Evolutionary conservation across 2,329 filamentous ascomycete species (phyloP).

Genomic region (Aschersonia sp.): DNA sequence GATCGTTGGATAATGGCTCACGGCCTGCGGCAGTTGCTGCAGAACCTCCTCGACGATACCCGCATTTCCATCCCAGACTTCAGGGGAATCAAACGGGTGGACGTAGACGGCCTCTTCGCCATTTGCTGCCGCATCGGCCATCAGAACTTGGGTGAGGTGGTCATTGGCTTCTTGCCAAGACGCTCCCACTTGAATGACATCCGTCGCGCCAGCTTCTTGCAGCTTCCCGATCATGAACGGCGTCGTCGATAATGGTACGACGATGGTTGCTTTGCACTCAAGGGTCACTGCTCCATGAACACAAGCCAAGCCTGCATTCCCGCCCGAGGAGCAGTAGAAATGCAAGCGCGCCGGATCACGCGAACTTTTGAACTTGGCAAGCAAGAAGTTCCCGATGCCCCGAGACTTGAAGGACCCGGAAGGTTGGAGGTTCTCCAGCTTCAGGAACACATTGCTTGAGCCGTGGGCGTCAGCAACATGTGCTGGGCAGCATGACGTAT

Average conservation of each 20-base stretch:
- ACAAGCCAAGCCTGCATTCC: slow-evolving; percentile 69
- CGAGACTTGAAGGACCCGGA: slow-evolving; percentile 75
- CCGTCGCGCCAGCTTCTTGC: slow-evolving; percentile 40
- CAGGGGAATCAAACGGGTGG: slow-evolving; percentile 51
- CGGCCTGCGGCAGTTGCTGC: slow-evolving; percentile 16
- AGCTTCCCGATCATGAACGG: slow-evolving; percentile 56
- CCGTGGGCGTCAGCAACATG: neutral
- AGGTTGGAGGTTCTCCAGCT: slow-evolving; percentile 70
- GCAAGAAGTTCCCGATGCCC: slow-evolving; percentile 59
- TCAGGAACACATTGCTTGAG: slow-evolving; percentile 59
- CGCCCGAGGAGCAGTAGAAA: slow-evolving; percentile 63
- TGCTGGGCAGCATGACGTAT: neutral
- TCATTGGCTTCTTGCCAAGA: slow-evolving; percentile 56
- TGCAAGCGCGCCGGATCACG: slow-evolving; percentile 21
- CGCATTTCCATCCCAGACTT: slow-evolving; percentile 51
- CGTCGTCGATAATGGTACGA: slow-evolving; percentile 53
- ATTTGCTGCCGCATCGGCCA: slow-evolving; percentile 10
- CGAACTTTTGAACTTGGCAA: slow-evolving; percentile 18
- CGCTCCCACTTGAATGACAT: slow-evolving; percentile 51
- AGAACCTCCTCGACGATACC: slow-evolving; percentile 36
- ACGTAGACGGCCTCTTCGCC: slow-evolving; percentile 39
- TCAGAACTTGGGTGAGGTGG: slow-evolving; percentile 44
- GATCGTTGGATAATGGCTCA: slow-evolving; percentile 5
- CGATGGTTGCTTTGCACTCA: slow-evolving; percentile 51
- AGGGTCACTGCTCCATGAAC: slow-evolving; percentile 55